Evolutionary conservation across 140 eudicot species (phyloP), one percentile per base, ranked within the genome.

Genomic region (Flaveria floridana): DNA sequence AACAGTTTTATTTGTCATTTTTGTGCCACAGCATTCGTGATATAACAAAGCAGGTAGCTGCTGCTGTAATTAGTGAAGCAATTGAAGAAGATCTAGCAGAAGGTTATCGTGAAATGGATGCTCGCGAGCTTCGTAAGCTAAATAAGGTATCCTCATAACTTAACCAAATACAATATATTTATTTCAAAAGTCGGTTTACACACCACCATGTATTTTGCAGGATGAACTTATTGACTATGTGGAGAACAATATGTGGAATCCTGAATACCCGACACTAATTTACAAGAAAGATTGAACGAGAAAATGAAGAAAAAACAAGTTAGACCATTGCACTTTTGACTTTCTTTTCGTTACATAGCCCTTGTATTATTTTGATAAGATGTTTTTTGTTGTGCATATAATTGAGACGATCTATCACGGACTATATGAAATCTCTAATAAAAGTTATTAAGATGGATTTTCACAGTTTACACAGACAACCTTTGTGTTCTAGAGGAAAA

Each of bases 91-190:
- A 87, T 82, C 83, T 94, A 71, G 97, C 89, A 16, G 99, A 94
- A 87, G 99, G 99, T 57, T 91, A 94, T 65, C 96, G 99, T 56
- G 95, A 87, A 53, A 88, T 91, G 89, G 97, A 94, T 74, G 85
- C 82, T 64, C 93, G 96, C 62, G 96, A 94, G 83, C 84, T 94
- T 25, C 56, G 81, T 42, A 91, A 83, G 84, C 90, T 94, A 71
- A 82, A 74, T 79, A 82, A 82, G 59, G 59, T 52, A 52, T 52
- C 30, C 11, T 63, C 68, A 63, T 14, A 5, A 50, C 52, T 9
- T 26, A 34, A 51, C 25, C 12, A 65, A 20, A 25, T 0, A 2
- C 3, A 10, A 23, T 10, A 58, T 20, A 58, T 23, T 19, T 7
- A 58, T 21, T 21, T 21, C 3, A 57, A 10, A 57, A 20, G 30